These are phyloP conservation scores for Melaleuca alternifolia DNA, from an alignment of 345 rosid species.

Conservation along the genomic window DNA sequence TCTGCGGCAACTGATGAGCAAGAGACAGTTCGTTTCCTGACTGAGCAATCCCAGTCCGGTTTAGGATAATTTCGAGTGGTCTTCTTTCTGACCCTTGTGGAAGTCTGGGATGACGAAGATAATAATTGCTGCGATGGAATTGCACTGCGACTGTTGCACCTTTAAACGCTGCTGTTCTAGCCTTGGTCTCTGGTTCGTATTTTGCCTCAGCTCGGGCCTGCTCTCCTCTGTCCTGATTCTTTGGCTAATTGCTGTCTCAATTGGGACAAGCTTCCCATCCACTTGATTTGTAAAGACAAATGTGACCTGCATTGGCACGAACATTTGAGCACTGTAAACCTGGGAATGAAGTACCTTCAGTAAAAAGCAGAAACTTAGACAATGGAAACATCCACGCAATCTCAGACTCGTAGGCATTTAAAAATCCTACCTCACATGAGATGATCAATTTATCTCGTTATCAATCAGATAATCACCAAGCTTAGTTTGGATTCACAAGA, in stretches of 20 bases:
- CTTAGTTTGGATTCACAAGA: neutral
- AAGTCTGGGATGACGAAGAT: conserved; percentile 15
- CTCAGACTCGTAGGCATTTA: neutral
- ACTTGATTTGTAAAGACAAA: conserved; percentile 90
- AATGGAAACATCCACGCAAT: neutral
- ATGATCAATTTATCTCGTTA: neutral
- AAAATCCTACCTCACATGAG: neutral
- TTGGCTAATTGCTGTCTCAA: conserved; percentile 43
- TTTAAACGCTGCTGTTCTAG: conserved; percentile 25
- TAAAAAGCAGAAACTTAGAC: neutral
- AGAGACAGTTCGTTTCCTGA: neutral
- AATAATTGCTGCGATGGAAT: neutral
- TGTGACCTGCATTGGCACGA: conserved; percentile 45
- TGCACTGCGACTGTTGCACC: conserved; percentile 1
- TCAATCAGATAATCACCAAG: too few relatives aligned
- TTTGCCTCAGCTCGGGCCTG: conserved; percentile 12
- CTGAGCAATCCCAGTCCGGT: conserved; percentile 1
- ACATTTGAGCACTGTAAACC: neutral
- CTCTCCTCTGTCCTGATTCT: conserved; percentile 4
- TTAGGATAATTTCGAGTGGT: conserved; percentile 15
- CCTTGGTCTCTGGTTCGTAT: conserved; percentile 13
- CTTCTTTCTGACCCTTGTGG: conserved; percentile 14
- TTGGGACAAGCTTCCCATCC: conserved; percentile 84
- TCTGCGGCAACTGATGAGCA: conserved; percentile 25
- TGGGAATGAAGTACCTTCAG: neutral